Base-by-base conservation (phyloP, 2,329 filamentous ascomycete genomes). In the Graphilbum fragrans region DNA sequence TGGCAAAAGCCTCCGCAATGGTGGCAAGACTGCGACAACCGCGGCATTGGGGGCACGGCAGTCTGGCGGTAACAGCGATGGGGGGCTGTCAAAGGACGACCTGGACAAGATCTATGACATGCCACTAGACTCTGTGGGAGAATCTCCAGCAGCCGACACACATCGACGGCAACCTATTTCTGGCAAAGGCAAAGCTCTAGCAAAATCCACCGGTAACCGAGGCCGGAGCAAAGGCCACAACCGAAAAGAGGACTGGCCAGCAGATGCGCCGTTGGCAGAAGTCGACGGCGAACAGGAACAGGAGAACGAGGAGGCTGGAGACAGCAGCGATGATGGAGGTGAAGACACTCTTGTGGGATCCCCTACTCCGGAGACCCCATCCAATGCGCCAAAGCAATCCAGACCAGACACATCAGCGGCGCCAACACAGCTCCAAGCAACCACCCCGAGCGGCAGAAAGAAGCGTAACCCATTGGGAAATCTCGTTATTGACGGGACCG, bases 41-140 rank as follows among this genome's bases (percentile, higher is more conserved):
- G n/a, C 6, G 12, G 14, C 12, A 19, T 18, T 14, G 33, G 33
- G 19, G 18, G 19, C 35, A 12, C 12, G n/a, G n/a, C 27, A 19
- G 27, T 20, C 25, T 14, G 10, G 7, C 5, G 7, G 33, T 3
- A 16, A 32, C 16, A 19, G 32, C 16, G 11, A 37, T 14, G 14
- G 18, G 5, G 38, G 16, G 29, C 22, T n/a, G 33, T 19, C 29
- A 2, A 12, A 38, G 17, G 29, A 42, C 14, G 44, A 41, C 4
- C 39, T 45, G 11, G 47, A 43, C 43, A 40, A 34, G 17, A 25
- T 47, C 9, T 49, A 49, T 32, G 53, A 54, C 14, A 41, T 52
- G 19, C 51, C 53, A 14, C 47, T 47, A n/a, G 52, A 50, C 2
- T n/a, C n/a, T n/a, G n/a, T n/a, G 23, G 23, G 23, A 27, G 7